phyloP scores from a whole-genome alignment of 108 stramenopile species.

The Cyclotella cryptica region DNA sequence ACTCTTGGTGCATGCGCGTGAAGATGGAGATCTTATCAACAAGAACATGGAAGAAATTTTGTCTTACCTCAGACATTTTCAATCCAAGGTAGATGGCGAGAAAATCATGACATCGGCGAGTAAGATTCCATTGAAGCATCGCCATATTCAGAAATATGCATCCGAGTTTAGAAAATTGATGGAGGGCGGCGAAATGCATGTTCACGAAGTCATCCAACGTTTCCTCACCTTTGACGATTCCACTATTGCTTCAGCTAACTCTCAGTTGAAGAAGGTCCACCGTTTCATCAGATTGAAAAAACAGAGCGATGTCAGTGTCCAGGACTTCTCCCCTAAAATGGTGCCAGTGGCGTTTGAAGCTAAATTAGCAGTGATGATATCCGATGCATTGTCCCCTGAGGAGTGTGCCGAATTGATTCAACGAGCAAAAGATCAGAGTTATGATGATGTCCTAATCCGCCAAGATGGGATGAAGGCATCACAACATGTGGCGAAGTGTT shows the following conservation, averaged over 20 bases:
- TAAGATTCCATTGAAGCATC: slow-evolving; percentile 70
- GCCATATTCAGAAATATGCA: slow-evolving; percentile 74
- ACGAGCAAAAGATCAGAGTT: slow-evolving; percentile 22
- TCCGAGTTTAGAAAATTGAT: slow-evolving; percentile 37
- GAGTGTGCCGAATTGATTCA: slow-evolving; percentile 38
- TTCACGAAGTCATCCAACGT: slow-evolving; percentile 13
- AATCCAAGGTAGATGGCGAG: slow-evolving; percentile 65
- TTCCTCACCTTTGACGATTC: slow-evolving; percentile 8
- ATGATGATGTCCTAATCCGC: slow-evolving; percentile 29
- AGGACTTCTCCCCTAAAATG: slow-evolving; percentile 21
- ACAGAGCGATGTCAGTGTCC: not conserved
- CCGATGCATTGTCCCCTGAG: slow-evolving; percentile 35
- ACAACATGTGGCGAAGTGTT: not conserved
- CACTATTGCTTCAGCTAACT: not conserved
- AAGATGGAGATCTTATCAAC: slow-evolving; percentile 51
- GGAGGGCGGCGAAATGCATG: slow-evolving; percentile 4
- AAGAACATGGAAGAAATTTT: slow-evolving; percentile 81
- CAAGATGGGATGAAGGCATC: slow-evolving; percentile 1
- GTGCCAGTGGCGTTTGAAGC: slow-evolving; percentile 7
- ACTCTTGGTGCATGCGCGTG: slow-evolving; percentile 69
- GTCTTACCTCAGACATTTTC: slow-evolving; percentile 71
- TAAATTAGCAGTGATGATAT: slow-evolving; percentile 19
- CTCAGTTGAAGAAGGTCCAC: not conserved
- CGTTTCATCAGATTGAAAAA: slow-evolving; percentile 20
- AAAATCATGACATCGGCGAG: slow-evolving; percentile 67